These are phyloP conservation scores for Aegilops umbellulata DNA, from an alignment of 176 grass and related monocot species.

Conservation along the genomic window DNA sequence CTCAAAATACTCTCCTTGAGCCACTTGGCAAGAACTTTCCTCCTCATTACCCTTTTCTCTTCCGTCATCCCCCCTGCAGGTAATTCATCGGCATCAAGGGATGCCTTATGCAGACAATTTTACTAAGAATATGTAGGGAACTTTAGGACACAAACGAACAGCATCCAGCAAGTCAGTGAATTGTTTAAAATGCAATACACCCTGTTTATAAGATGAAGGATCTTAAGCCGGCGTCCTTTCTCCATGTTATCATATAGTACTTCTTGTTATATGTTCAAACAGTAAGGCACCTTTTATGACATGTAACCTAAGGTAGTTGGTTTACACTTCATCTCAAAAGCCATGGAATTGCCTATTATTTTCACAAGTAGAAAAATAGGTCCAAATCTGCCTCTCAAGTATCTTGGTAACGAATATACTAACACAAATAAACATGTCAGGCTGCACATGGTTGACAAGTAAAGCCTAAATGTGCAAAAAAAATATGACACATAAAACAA, in stretches of 20 bases:
- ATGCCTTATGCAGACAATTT: not conserved
- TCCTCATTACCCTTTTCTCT: constrained; percentile 70
- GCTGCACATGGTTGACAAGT: not conserved
- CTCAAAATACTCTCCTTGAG: constrained; percentile 97
- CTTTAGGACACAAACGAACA: not conserved
- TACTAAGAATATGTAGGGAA: not conserved
- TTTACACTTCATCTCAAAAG: not conserved
- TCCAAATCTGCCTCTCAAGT: not conserved
- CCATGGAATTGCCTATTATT: not conserved
- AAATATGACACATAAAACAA: not conserved
- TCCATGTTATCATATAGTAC: not conserved
- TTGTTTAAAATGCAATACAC: not conserved
- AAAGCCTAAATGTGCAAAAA: not conserved
- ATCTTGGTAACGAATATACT: not conserved
- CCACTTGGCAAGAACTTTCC: constrained; percentile 90
- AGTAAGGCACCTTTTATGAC: not conserved
- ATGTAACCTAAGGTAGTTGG: not conserved
- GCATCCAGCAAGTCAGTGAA: not conserved
- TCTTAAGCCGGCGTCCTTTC: constrained; percentile 16
- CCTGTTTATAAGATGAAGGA: not conserved
- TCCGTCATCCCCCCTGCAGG: constrained; percentile 77
- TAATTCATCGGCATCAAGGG: not conserved
- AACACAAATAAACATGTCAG: not conserved
- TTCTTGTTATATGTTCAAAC: not conserved
- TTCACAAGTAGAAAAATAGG: not conserved